These are phyloP conservation scores for Apophysomyces elegans DNA, from an alignment of 371 early-diverging fungal species.

Conservation along the genomic window DNA sequence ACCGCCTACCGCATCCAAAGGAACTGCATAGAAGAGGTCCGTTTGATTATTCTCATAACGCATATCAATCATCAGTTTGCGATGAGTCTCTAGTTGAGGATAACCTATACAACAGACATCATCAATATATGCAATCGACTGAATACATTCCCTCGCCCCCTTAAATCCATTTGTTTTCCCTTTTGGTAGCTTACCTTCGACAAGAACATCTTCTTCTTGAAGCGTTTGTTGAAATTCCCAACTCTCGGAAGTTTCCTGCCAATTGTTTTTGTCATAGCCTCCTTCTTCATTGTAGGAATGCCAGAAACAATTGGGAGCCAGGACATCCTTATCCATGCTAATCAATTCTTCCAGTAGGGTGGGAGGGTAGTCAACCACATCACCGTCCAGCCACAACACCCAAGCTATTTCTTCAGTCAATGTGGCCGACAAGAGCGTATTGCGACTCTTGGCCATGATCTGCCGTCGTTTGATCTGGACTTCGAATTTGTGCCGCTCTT, in stretches of 20 bases:
- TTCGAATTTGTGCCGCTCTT: conserved; percentile 61
- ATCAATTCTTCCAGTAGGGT: conserved; percentile 58
- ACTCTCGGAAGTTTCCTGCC: conserved; percentile 64
- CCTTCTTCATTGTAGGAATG: conserved; percentile 49
- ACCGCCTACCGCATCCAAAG: conserved; percentile 69
- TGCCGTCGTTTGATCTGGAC: conserved; percentile 61
- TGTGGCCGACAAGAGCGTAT: conserved; percentile 59
- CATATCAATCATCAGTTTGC: conserved; percentile 53
- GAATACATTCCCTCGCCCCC: neutral
- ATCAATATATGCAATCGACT: conserved; percentile 1
- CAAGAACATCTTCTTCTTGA: conserved; percentile 30
- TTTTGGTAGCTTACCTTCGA: conserved; percentile 28
- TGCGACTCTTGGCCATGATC: conserved; percentile 69
- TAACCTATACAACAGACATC: conserved; percentile 31
- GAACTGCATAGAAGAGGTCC: conserved; percentile 35
- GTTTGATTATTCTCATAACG: conserved; percentile 30
- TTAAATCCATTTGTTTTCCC: too few relatives aligned
- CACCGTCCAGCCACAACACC: conserved; percentile 79
- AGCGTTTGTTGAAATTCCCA: conserved; percentile 48
- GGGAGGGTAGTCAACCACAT: conserved; percentile 64
- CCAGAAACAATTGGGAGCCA: conserved; percentile 62
- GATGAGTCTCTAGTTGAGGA: conserved; percentile 43
- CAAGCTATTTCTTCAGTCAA: conserved; percentile 61
- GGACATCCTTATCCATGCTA: conserved; percentile 59
- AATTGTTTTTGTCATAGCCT: conserved; percentile 62